A percentile compares a stretch with the other conserved stretches of the same genome.
Conservation (phyloP, 331 rosid genomes). For the Stylosanthes scabra region DNA sequence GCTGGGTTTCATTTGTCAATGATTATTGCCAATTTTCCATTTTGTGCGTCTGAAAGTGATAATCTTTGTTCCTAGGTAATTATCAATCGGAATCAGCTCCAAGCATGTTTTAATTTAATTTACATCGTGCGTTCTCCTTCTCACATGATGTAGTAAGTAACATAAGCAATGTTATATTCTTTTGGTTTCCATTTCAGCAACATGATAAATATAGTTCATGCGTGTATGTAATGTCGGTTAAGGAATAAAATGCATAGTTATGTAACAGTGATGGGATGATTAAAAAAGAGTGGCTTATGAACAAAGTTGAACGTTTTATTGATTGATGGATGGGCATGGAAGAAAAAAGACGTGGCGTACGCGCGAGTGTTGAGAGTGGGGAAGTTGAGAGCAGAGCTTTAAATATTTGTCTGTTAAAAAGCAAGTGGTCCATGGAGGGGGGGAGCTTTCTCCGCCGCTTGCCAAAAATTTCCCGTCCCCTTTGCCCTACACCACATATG, state of each 20-base stretch:
- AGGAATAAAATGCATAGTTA: too few relatives aligned
- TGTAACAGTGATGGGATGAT: neutral
- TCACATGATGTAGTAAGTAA: neutral
- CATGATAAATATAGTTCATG: conserved; percentile 3
- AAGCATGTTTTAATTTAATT: conserved; percentile 31
- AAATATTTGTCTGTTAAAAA: conserved; percentile 44
- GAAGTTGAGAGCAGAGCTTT: conserved; percentile 14
- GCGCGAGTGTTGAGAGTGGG: conserved; percentile 48
- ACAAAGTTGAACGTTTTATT: neutral
- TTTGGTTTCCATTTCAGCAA: conserved; percentile 32
- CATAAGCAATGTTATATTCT: neutral
- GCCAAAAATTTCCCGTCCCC: conserved; percentile 45
- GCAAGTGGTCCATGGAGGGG: conserved; percentile 64
- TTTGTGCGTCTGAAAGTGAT: too few relatives aligned
- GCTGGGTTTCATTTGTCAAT: too few relatives aligned
- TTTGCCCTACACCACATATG: conserved; percentile 40
- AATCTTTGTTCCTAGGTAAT: neutral
- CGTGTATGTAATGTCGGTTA: neutral
- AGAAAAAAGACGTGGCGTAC: conserved; percentile 4
- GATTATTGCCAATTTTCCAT: too few relatives aligned
- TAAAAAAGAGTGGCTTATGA: neutral
- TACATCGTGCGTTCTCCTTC: neutral
- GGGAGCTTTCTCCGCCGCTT: conserved; percentile 68
- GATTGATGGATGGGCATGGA: neutral
- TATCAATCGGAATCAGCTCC: conserved; percentile 20